These are phyloP conservation scores for Phytopythium delawarense DNA, from an alignment of 352 stramenopile genomes.

Conservation along the genomic window DNA sequence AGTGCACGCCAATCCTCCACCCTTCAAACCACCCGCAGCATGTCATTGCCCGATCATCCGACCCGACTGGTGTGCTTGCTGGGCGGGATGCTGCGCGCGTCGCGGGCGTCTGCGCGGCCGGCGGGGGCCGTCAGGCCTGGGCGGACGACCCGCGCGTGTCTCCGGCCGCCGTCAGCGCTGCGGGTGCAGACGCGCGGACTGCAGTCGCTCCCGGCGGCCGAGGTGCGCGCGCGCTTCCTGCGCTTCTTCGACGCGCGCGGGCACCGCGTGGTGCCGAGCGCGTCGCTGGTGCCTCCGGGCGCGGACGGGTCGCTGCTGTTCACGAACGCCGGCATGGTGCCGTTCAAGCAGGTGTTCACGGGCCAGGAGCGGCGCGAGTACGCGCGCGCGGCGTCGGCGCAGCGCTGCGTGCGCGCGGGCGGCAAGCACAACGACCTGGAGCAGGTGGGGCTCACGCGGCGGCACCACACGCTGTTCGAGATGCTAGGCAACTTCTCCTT, in stretches of 20 bases:
- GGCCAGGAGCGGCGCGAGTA: slow-evolving; percentile 78
- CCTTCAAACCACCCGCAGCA: neutral
- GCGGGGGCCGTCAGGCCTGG: neutral
- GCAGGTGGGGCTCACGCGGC: slow-evolving; percentile 95
- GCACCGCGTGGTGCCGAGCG: slow-evolving; percentile 60
- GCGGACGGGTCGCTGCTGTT: slow-evolving; percentile 94
- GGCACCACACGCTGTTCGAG: slow-evolving; percentile 99
- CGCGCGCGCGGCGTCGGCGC: slow-evolving; percentile 89
- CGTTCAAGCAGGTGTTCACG: slow-evolving; percentile 89
- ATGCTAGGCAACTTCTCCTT: slow-evolving; percentile 99
- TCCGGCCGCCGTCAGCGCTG: too few species aligned
- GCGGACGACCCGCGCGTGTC: neutral
- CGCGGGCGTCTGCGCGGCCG: slow-evolving; percentile 11
- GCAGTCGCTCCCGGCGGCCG: slow-evolving; percentile 35
- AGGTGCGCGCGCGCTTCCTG: slow-evolving; percentile 57
- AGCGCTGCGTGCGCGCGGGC: slow-evolving; percentile 96
- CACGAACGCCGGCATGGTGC: slow-evolving; percentile 97
- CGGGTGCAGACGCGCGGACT: slow-evolving; percentile 13
- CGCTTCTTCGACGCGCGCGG: slow-evolving; percentile 61
- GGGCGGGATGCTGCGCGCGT: neutral
- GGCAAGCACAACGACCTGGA: slow-evolving; percentile 99
- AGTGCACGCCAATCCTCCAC: neutral
- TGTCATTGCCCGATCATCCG: neutral
- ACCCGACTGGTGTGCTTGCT: neutral
- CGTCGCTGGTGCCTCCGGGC: slow-evolving; percentile 74